Conservation (phyloP, 2,329 filamentous ascomycete species). For the Chaetoscypha palmicola region DNA sequence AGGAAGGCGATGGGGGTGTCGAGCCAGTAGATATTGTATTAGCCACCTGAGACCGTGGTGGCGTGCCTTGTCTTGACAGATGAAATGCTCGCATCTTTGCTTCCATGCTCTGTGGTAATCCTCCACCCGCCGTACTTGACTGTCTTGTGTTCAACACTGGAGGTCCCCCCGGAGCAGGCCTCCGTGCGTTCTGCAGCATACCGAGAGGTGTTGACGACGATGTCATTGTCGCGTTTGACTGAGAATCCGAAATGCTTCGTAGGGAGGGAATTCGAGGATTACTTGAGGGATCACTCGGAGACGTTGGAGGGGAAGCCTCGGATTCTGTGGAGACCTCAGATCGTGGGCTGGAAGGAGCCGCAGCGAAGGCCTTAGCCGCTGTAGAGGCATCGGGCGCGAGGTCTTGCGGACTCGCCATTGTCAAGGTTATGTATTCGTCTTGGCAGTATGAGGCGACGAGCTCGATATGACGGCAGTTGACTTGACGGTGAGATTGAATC, state of each 20-base stretch:
- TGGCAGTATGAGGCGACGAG: neutral
- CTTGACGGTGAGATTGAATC: no score
- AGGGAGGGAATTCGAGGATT: constrained; percentile 49
- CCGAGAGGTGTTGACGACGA: constrained; percentile 80
- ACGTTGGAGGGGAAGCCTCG: constrained; percentile 14
- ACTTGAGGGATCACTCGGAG: constrained; percentile 12
- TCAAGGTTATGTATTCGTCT: neutral
- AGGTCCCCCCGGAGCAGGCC: constrained; percentile 36
- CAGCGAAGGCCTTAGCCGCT: constrained; percentile 17
- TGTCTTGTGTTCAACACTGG: constrained; percentile 8
- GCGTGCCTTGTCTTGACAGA: constrained; percentile 54
- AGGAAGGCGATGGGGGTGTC: no score
- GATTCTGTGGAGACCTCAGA: constrained; percentile 14
- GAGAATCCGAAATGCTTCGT: constrained; percentile 53
- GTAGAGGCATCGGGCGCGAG: constrained; percentile 19
- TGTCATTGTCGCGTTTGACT: constrained; percentile 53
- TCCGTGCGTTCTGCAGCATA: constrained; percentile 59
- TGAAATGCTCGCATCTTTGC: constrained; percentile 66
- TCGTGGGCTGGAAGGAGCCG: constrained; percentile 11
- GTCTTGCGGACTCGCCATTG: constrained; percentile 22
- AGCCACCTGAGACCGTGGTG: constrained; percentile 30
- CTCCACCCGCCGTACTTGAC: constrained; percentile 35
- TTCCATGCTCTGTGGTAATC: constrained; percentile 56
- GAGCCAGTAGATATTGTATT: constrained; percentile 31
- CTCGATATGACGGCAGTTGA: no score